Evolutionary conservation across 805 yeast species (phyloP).

Genomic region (Brettanomyces bruxellensis): DNA sequence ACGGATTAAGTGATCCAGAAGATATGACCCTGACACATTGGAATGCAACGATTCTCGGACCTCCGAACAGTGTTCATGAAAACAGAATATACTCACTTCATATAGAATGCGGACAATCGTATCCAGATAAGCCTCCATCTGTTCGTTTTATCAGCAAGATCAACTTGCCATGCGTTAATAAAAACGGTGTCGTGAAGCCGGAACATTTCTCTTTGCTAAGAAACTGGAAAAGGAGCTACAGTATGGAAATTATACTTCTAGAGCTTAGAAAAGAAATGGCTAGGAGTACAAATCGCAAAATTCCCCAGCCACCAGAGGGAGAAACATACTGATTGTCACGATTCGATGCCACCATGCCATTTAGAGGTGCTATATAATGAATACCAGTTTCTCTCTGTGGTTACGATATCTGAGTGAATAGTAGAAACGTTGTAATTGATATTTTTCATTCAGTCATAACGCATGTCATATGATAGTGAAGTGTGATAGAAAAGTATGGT

Average conservation of each 20-base stretch:
- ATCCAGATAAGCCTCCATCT: constrained; percentile 85
- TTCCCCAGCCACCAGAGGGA: constrained; percentile 91
- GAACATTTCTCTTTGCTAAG: constrained; percentile 56
- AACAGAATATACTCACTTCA: constrained; percentile 84
- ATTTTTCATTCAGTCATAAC: too few relatives aligned
- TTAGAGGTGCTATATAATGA: neutral
- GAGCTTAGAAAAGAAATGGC: constrained; percentile 93
- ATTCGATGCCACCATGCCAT: neutral
- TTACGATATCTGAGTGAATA: too few relatives aligned
- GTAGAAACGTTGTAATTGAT: too few relatives aligned
- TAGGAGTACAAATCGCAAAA: constrained; percentile 65
- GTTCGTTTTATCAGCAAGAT: constrained; percentile 77
- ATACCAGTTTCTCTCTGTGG: too few relatives aligned
- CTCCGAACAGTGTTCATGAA: constrained; percentile 77
- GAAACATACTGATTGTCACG: constrained; percentile 28
- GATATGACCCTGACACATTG: constrained; percentile 91
- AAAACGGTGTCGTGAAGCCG: constrained; percentile 46
- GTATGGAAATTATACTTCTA: constrained; percentile 86
- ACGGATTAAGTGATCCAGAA: constrained; percentile 83
- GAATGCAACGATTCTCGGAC: constrained; percentile 98
- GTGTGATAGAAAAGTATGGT: too few relatives aligned
- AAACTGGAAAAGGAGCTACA: constrained; percentile 83
- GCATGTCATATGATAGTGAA: too few relatives aligned
- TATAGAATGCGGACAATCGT: constrained; percentile 71
- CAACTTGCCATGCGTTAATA: constrained; percentile 80